Percentiles rank a stretch among this genome's conserved stretches.
Conservation (phyloP, 768 basidiomycete genomes). For the Neoboletus subvelutipes region DNA sequence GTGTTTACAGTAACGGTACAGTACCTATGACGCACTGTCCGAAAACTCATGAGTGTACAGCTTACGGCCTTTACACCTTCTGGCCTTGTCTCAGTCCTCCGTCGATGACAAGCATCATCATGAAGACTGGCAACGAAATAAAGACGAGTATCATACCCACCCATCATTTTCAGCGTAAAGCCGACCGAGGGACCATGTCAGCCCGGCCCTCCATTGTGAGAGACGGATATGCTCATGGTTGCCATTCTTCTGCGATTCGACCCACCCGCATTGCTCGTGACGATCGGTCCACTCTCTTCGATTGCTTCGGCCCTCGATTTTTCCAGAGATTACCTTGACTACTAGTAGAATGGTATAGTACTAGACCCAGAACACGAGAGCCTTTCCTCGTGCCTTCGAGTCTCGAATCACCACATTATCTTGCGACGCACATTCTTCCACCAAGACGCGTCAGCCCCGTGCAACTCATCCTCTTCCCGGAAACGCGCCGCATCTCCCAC, state of each 20-base stretch:
- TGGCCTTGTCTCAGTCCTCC: not conserved
- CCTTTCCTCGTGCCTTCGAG: not conserved
- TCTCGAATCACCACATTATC: not conserved
- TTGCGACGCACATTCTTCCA: not conserved
- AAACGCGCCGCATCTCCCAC: constrained; percentile 41
- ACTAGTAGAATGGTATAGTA: not conserved
- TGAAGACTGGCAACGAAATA: not conserved
- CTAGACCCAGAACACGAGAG: not conserved
- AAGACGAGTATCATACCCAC: not conserved
- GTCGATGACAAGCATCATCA: not conserved
- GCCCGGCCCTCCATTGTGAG: not conserved
- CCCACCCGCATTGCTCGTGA: not conserved
- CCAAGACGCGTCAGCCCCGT: not conserved
- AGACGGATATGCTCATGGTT: not conserved
- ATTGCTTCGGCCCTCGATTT: not conserved
- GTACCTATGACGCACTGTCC: not conserved
- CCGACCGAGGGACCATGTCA: not conserved
- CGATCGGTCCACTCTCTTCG: not conserved
- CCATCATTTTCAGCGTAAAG: not conserved
- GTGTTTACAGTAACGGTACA: not conserved
- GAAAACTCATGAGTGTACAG: not conserved
- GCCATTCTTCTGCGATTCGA: not conserved
- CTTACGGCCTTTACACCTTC: not conserved
- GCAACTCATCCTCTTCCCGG: constrained; percentile 32
- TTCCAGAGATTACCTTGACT: not conserved